A percentile compares a stretch with the other conserved stretches of the same genome.
Conservation (phyloP, 768 basidiomycete genomes). For the Inosperma sp. region DNA sequence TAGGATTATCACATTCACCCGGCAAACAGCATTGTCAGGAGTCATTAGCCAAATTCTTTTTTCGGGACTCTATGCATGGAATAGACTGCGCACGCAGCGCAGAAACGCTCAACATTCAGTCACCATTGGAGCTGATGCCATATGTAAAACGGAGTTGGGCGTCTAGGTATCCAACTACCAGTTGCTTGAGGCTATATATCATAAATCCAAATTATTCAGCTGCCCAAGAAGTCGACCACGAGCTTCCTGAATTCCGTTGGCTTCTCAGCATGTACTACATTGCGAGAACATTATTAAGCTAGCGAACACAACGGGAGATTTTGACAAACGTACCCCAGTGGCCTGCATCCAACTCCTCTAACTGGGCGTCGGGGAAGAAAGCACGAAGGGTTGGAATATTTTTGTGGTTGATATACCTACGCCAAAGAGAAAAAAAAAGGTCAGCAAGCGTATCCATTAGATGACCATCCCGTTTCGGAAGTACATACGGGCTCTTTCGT, state of each 20-base stretch:
- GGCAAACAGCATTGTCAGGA: too few species aligned
- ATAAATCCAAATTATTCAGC: too few species aligned
- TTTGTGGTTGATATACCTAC: slow-evolving; percentile 68
- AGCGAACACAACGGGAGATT: not conserved
- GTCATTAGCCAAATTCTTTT: too few species aligned
- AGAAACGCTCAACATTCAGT: too few species aligned
- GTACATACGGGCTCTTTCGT: slow-evolving; percentile 61
- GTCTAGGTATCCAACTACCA: too few species aligned
- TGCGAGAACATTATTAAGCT: not conserved
- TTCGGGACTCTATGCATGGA: too few species aligned
- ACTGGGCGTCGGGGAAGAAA: slow-evolving; percentile 68
- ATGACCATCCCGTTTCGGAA: too few species aligned
- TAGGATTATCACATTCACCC: too few species aligned
- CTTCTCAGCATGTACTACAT: slow-evolving; percentile 76
- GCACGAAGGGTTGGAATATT: slow-evolving; percentile 56
- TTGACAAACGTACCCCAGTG: slow-evolving; percentile 71
- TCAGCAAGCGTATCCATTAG: not conserved
- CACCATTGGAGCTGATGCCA: too few species aligned
- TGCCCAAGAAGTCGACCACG: slow-evolving; percentile 28
- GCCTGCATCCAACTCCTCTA: slow-evolving; percentile 66
- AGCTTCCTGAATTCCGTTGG: slow-evolving; percentile 54
- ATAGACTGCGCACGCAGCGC: too few species aligned
- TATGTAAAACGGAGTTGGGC: too few species aligned
- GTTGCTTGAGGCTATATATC: too few species aligned
- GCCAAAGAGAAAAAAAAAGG: not conserved